Evolutionary conservation across 2,329 filamentous ascomycete species (phyloP).

Genomic region (Fusarium hostae): DNA sequence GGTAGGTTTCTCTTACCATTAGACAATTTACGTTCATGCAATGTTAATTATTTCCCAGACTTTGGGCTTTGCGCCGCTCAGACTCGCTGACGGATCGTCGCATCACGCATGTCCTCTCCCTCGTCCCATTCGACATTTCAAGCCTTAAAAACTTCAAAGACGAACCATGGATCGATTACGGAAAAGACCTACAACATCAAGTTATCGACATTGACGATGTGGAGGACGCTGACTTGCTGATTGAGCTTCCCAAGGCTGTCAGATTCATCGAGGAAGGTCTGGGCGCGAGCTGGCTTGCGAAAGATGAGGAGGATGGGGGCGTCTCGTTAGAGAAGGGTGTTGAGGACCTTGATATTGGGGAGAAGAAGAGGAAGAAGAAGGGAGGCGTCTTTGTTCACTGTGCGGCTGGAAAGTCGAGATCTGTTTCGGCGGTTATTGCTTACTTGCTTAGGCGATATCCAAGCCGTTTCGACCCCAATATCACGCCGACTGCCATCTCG

Average conservation of each 20-base stretch:
- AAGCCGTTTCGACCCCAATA: conserved; percentile 59
- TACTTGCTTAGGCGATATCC: conserved; percentile 81
- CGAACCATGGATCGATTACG: conserved; percentile 60
- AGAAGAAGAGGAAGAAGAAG: conserved; percentile 30
- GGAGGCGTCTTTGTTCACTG: conserved; percentile 72
- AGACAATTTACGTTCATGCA: not conserved
- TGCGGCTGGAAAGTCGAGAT: conserved; percentile 96
- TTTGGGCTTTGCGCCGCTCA: conserved; percentile 81
- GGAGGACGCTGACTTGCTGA: conserved; percentile 86
- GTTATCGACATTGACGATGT: conserved; percentile 90
- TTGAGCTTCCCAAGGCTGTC: conserved; percentile 81
- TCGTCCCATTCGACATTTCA: conserved; percentile 66
- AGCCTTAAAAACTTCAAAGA: conserved; percentile 59
- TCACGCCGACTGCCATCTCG: conserved; percentile 44
- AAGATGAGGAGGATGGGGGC: conserved; percentile 32
- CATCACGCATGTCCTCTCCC: conserved; percentile 92
- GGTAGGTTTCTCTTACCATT: conserved; percentile 47
- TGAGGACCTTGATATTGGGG: conserved; percentile 24
- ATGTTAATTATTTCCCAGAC: conserved; percentile 53
- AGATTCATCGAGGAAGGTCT: conserved; percentile 85
- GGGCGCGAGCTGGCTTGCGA: conserved; percentile 35
- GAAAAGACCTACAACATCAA: conserved; percentile 74
- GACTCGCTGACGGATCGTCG: conserved; percentile 75
- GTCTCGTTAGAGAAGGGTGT: conserved; percentile 35
- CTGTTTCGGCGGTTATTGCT: conserved; percentile 83